phyloP scores from a whole-genome alignment of 768 basidiomycete species.

The Steccherinum ochraceum region DNA sequence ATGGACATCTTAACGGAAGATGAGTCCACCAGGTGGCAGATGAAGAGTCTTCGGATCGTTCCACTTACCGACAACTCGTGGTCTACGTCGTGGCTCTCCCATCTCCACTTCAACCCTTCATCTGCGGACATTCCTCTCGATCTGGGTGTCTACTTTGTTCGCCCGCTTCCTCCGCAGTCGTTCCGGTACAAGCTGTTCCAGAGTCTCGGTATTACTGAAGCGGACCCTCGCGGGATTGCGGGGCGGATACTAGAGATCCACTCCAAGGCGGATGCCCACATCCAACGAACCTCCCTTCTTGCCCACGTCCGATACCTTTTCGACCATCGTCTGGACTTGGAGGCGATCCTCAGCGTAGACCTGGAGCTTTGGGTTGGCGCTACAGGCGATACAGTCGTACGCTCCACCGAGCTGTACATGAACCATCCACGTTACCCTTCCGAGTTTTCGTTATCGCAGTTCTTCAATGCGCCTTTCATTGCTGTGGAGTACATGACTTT shows the following conservation, averaged over 20 bases:
- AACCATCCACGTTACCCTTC: neutral
- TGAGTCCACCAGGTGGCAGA: neutral
- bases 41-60: neutral
- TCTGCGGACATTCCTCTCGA: conserved; percentile 9
- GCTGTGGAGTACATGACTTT: neutral
- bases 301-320: conserved; percentile 1
- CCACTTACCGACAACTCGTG: neutral
- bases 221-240: neutral
- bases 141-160: conserved; percentile 5
- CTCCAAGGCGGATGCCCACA: neutral
- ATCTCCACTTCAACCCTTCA: conserved; percentile 10
- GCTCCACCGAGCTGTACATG: neutral
- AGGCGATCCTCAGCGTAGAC: neutral
- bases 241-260: neutral
- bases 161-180: conserved; percentile 1
- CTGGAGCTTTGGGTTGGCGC: neutral
- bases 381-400: neutral
- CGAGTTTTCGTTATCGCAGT: neutral
- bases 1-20: neutral
- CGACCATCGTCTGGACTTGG: neutral
- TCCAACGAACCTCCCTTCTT: too few relatives aligned
- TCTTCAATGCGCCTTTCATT: neutral
- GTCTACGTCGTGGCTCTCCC: conserved; percentile 6
- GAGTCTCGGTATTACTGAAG: neutral
- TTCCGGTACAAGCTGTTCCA: neutral